Evolutionary conservation across 495 filamentous ascomycete species (phyloP).

Genomic region (Chaetomium tenue): DNA sequence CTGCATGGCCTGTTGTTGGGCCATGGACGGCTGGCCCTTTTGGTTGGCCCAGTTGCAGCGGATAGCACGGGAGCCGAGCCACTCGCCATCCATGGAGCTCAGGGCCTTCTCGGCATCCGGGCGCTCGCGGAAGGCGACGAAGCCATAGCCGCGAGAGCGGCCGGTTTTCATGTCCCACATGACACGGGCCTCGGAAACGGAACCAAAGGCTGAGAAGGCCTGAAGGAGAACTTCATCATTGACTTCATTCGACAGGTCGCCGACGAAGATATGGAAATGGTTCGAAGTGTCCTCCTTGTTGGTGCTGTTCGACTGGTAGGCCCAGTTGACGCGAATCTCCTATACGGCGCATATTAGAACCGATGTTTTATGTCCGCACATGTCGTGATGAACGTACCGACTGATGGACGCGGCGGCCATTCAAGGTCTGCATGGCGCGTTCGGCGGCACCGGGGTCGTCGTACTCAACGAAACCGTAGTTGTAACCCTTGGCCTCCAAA

Average conservation of each 20-base stretch:
- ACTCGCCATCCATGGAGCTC: conserved; percentile 98
- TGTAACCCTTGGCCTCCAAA: conserved; percentile 82
- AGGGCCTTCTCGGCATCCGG: conserved; percentile 93
- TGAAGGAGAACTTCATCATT: conserved; percentile 95
- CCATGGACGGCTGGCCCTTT: conserved; percentile 97
- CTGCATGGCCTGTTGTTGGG: conserved; percentile 94
- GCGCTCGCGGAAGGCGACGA: conserved; percentile 96
- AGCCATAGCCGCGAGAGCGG: conserved; percentile 94
- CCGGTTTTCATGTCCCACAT: conserved; percentile 99
- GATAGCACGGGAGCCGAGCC: conserved; percentile 97
- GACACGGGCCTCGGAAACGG: conserved; percentile 96
- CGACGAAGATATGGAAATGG: conserved; percentile 99
- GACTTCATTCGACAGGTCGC: conserved; percentile 97
- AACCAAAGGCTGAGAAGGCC: conserved; percentile 95
- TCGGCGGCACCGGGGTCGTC: conserved; percentile 96
- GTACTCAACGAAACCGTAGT: conserved; percentile 99
- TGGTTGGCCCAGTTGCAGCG: conserved; percentile 99
- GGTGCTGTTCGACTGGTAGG: conserved; percentile 91
- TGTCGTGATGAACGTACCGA: conserved; percentile 57
- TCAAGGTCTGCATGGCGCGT: conserved; percentile 94
- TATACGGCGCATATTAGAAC: conserved; percentile 40
- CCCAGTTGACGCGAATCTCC: conserved; percentile 99
- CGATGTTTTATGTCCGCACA: not conserved
- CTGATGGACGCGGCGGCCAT: conserved; percentile 92
- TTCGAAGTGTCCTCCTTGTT: conserved; percentile 98